These are phyloP conservation scores for Cryptosporidium ubiquitum DNA, from an alignment of 169 alveolate genomes.

Conservation along the genomic window DNA sequence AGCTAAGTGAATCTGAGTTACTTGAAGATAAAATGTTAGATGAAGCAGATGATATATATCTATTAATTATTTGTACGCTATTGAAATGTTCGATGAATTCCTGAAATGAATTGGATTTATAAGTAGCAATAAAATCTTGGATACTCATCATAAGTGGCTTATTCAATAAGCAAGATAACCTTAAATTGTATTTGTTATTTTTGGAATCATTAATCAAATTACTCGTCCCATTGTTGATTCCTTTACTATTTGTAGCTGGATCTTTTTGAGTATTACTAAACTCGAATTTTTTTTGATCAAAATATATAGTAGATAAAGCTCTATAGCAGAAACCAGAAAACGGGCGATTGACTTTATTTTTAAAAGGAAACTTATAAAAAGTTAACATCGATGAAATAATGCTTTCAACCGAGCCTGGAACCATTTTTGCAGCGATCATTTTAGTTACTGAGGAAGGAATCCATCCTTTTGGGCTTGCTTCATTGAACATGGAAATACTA, in stretches of 20 bases:
- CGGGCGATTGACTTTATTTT: constrained; percentile 20
- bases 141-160: constrained; percentile 45
- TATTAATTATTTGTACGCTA: constrained; percentile 31
- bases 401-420: constrained; percentile 78
- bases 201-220: not conserved
- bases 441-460: constrained; percentile 79
- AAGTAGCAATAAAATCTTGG: constrained; percentile 62
- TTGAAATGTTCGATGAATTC: constrained; percentile 59
- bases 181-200: constrained; percentile 1
- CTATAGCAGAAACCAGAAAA: constrained; percentile 53
- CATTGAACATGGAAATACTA: constrained; percentile 77
- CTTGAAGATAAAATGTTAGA: not conserved
- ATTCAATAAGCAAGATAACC: constrained; percentile 13
- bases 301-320: constrained; percentile 13
- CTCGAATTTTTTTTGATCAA: constrained; percentile 27
- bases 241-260: not conserved
- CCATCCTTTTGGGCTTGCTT: constrained; percentile 81
- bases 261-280: not conserved
- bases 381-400: constrained; percentile 34
- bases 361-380: constrained; percentile 30
- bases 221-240: not conserved
- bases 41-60: not conserved
- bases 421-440: constrained; percentile 77
- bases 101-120: constrained; percentile 42
- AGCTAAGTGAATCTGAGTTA: constrained; percentile 19